These are phyloP conservation scores for Kwoniella botswanensis DNA, from an alignment of 768 basidiomycete genomes.

Conservation along the genomic window DNA sequence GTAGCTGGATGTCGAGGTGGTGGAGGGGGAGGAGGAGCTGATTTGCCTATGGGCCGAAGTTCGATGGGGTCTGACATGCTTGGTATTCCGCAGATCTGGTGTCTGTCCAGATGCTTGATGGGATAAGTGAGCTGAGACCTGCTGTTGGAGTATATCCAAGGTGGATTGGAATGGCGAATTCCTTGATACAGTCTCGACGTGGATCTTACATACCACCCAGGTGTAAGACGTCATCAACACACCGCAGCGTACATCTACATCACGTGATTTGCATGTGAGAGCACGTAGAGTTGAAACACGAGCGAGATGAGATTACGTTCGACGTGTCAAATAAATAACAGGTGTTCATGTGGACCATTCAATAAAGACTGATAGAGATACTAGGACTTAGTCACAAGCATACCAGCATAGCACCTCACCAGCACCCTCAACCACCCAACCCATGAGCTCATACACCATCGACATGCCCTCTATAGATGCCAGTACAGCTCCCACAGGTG, in stretches of 20 bases:
- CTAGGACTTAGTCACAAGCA: not conserved
- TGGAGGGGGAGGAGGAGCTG: slow-evolving; percentile 19
- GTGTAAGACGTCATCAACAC: slow-evolving; percentile 18
- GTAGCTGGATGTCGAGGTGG: slow-evolving; percentile 36
- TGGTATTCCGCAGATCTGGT: not conserved
- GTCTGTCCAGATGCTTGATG: too few species aligned
- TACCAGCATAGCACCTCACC: not conserved
- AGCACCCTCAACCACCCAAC: not conserved
- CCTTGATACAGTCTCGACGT: not conserved
- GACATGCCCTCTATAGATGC: slow-evolving; percentile 37
- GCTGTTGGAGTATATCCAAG: not conserved
- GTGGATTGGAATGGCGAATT: not conserved
- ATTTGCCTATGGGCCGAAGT: slow-evolving; percentile 36
- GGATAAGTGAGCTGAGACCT: too few species aligned
- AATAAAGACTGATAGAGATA: not conserved
- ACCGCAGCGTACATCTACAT: not conserved
- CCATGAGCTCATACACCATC: slow-evolving; percentile 40
- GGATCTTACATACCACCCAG: not conserved
- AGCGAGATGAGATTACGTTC: not conserved
- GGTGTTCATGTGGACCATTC: not conserved
- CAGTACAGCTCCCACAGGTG: slow-evolving; percentile 20
- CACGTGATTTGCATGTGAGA: not conserved
- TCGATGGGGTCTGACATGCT: slow-evolving; percentile 45
- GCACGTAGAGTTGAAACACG: not conserved
- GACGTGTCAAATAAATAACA: slow-evolving; percentile 9